Evolutionary conservation across 176 grass and related monocot genomes (phyloP), one percentile per base, ranked within the genome.

Genomic region (Triticum monococcum): DNA sequence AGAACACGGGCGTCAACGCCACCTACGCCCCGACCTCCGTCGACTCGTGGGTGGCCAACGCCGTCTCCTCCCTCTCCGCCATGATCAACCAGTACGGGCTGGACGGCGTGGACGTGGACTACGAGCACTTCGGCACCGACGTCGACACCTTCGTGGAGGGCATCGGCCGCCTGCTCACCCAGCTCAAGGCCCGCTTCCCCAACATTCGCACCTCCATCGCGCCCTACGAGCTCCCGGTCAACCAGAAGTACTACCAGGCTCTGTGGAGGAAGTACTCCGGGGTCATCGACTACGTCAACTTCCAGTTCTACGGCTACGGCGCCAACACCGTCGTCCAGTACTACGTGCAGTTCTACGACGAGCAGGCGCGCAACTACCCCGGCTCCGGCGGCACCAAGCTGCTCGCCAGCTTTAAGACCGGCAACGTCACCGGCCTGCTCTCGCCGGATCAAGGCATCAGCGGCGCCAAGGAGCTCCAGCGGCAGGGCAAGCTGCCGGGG

Each of bases 231-330:
- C 7, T 81, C 59, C 0, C 14, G 0, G 13, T 8, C 4, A n/a
- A 93, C 0, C 91, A 89, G 46, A 52, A 4, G 9, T 83, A 93
- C 78, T 93, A 96, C 94, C 20, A 83, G 73, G 41, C 91, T 9
- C 78, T 96, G 5, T 93, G 89, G 91, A 0, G 12, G 5, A 90
- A 85, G 81, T 91, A 88, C 68, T 25, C 81, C 1, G 32, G 75
- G 17, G 88, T 86, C 11, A 93, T 95, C 43, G 91, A 95, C 79
- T 72, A 85, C 10, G 68, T 95, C 31, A 84, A 93, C 87, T 93
- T 91, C 94, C 89, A 96, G 87, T 96, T 96, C 91, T 96, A 96
- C 68, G 87, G 41, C 61, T 93, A 95, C 66, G 87, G 52, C 25
- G 35, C 3, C 43, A 82, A 80, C 84, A 92, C 91, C 37, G 66